Conservation (phyloP, 148 eudicot species). For the Amaranthus palmeri region DNA sequence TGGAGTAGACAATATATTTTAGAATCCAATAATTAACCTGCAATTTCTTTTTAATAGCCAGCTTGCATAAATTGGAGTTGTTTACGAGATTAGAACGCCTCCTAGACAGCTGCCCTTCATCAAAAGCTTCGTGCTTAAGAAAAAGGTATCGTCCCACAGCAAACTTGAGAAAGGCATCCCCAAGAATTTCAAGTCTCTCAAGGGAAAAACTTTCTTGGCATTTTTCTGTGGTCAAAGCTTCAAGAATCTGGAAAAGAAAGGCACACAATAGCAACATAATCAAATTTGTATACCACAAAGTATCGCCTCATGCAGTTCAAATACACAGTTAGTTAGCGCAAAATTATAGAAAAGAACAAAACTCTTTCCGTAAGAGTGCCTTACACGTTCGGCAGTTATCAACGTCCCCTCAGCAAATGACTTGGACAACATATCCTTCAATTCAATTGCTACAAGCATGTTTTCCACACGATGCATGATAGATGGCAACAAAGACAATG, state of each 20-base stretch:
- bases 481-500: slow-evolving; percentile 86
- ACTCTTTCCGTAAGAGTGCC: slow-evolving; percentile 22
- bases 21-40: slow-evolving; percentile 49
- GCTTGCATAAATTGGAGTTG: slow-evolving; percentile 70
- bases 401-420: slow-evolving; percentile 74
- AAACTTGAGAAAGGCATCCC: slow-evolving; percentile 96
- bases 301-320: neutral
- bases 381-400: slow-evolving; percentile 64
- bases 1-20: neutral
- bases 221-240: slow-evolving; percentile 91
- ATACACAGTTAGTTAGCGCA: neutral
- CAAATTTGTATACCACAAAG: neutral
- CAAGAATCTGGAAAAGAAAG: slow-evolving; percentile 60
- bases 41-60: slow-evolving; percentile 49
- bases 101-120: slow-evolving; percentile 91
- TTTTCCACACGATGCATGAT: slow-evolving; percentile 87
- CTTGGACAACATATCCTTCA: slow-evolving; percentile 57
- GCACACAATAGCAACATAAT: slow-evolving; percentile 1
- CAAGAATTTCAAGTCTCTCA: slow-evolving; percentile 97
- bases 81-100: slow-evolving; percentile 79
- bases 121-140: slow-evolving; percentile 60
- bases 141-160: slow-evolving; percentile 85
- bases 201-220: slow-evolving; percentile 79
- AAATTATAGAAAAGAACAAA: neutral
- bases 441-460: slow-evolving; percentile 82